Evolutionary conservation across 495 filamentous ascomycete genomes (phyloP), one percentile per base, ranked within the genome.

Genomic region (Tuber borchii): DNA sequence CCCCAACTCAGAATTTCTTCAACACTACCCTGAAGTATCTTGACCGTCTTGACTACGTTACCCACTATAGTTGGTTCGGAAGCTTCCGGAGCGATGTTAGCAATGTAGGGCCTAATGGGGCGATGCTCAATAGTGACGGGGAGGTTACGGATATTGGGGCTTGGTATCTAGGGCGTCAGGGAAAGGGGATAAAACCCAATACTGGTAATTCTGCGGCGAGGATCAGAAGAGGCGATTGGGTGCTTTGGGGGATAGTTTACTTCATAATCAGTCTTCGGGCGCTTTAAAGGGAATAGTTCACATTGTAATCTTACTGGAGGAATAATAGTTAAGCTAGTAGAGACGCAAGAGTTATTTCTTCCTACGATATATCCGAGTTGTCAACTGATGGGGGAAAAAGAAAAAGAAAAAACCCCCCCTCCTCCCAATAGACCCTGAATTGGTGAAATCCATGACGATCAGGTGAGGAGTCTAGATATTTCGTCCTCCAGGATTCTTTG

Each of bases 51-150:
- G 85, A 86, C 72, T 89, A 84, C 71, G 86, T 93, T 20, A 87
- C 86, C 51, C 87, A 87, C 42, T 94, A 94, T 82, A 90, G 89
- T 19, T 90, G 90, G 78, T 95, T 94, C 78, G 92, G 92, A 74
- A 85, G 90, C 61, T 94, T 93, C 83, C 87, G 91, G 40, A 87
- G 87, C 45, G 83, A 86, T 45, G 88, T 87, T 56, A 89, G 87
- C 73, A 93, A 93, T 75, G 88, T 94, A 7, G 91, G 91, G 0
- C 86, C 90, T 12, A 91, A 91, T 73, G 88, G 83, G 10, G 89
- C 90, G 26, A 90, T 93, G 88, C 83, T 93, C 73, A 88, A 86
- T 75, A 83, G 86, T 39, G 84, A 87, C 16, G 91, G 91, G 22
- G 51, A 87, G 73, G 83, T 93, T 51, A 92, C 91, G 51, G 88